Percentiles rank a stretch among this genome's conserved stretches.
phyloP scores from a whole-genome alignment of 495 filamentous ascomycete genomes.

The Pseudotulostoma volvatum region DNA sequence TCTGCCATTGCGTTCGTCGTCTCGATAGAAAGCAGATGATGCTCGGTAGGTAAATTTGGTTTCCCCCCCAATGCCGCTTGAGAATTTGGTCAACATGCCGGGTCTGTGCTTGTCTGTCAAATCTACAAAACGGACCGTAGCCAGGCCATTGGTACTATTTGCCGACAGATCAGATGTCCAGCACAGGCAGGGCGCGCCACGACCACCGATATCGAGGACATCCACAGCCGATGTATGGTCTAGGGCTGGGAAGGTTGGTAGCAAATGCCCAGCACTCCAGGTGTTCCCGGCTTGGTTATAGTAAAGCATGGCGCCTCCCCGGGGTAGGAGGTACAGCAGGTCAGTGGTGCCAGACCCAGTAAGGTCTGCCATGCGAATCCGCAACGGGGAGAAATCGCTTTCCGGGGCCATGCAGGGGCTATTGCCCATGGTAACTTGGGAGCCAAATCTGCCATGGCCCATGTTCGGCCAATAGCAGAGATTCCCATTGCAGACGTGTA shows the following conservation, averaged over 20 bases:
- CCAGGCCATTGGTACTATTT: neutral
- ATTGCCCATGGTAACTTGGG: slow-evolving; percentile 16
- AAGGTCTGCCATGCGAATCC: neutral
- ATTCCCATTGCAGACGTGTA: slow-evolving; percentile 10
- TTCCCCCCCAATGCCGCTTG: slow-evolving; percentile 10
- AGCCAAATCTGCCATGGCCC: slow-evolving; percentile 20
- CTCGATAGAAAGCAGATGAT: slow-evolving; percentile 15
- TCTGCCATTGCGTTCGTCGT: slow-evolving; percentile 9
- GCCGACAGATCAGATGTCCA: slow-evolving; percentile 2
- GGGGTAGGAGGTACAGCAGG: slow-evolving; percentile 13
- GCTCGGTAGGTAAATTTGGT: slow-evolving; percentile 11
- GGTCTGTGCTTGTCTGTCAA: slow-evolving; percentile 4
- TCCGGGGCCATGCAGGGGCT: no score
- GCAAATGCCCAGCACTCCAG: slow-evolving; percentile 3
- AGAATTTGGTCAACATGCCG: slow-evolving; percentile 1
- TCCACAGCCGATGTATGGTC: slow-evolving; percentile 2
- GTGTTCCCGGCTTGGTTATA: slow-evolving; percentile 12
- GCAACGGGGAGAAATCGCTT: no score
- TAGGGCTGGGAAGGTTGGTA: slow-evolving; percentile 4
- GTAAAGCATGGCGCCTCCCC: slow-evolving; percentile 6
- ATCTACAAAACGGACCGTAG: slow-evolving; percentile 7
- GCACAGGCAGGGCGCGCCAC: slow-evolving; percentile 15
- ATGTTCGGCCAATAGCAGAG: slow-evolving; percentile 22
- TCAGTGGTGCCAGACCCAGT: slow-evolving; percentile 13
- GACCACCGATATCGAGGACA: slow-evolving; percentile 15